Conservation (phyloP, 2,329 filamentous ascomycete genomes). For the Trichophyton simii region DNA sequence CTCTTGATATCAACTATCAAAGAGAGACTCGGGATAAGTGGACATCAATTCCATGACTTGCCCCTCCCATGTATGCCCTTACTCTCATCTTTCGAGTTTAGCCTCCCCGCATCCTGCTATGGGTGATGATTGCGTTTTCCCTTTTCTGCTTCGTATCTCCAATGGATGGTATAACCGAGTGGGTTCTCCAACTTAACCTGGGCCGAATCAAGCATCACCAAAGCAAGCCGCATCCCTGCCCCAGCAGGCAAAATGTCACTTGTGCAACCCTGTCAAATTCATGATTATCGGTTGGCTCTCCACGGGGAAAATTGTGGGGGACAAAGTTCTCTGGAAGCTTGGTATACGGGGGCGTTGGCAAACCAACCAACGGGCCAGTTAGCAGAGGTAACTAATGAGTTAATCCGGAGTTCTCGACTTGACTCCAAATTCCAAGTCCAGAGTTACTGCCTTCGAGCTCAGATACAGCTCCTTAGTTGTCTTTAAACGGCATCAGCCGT, state of each 20-base stretch:
- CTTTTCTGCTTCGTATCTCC: background rate
- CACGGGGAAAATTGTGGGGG: background rate
- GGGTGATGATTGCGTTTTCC: background rate
- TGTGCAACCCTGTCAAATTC: background rate
- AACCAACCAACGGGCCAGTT: no score
- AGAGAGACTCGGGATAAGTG: background rate
- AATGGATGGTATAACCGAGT: conserved; percentile 1
- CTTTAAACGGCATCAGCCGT: no score
- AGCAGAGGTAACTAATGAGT: background rate
- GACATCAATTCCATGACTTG: background rate
- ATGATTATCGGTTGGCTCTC: background rate
- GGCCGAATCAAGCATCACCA: background rate
- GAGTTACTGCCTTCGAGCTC: background rate
- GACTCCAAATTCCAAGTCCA: background rate
- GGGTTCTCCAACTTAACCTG: background rate
- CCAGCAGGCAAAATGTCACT: background rate
- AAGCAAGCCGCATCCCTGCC: background rate
- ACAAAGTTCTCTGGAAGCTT: background rate
- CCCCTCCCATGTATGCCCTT: background rate
- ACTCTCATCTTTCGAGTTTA: background rate
- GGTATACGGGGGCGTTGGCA: background rate
- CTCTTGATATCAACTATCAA: background rate
- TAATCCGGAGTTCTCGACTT: background rate
- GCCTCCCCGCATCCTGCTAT: background rate
- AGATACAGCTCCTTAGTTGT: no score